Conservation (phyloP, 352 stramenopile genomes). For the Globisporangium spiculum region DNA sequence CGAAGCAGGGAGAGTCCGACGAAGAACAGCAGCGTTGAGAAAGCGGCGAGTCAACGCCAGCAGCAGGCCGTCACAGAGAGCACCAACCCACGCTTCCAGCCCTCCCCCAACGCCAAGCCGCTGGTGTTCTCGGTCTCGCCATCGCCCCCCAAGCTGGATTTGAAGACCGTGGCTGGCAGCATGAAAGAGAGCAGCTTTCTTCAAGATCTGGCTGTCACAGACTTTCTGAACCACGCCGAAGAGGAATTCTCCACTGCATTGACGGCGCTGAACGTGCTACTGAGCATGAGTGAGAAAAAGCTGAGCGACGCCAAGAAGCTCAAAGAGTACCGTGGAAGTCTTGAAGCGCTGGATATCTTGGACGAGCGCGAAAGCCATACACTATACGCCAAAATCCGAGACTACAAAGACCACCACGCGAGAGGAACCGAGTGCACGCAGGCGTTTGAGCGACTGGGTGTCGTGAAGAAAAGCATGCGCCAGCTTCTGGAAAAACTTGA, state of each 20-base stretch:
- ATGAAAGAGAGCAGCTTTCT: slow-evolving; percentile 58
- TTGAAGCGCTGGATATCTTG: slow-evolving; percentile 67
- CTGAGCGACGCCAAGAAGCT: slow-evolving; percentile 55
- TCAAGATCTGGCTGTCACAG: slow-evolving; percentile 51
- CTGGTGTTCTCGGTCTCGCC: neutral
- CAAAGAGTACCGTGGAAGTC: slow-evolving; percentile 53
- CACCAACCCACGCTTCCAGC: neutral
- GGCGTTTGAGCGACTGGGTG: slow-evolving; percentile 47
- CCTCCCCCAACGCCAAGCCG: neutral
- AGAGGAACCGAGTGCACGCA: slow-evolving; percentile 32
- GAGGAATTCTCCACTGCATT: slow-evolving; percentile 75
- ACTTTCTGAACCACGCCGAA: slow-evolving; percentile 71
- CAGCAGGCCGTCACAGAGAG: neutral
- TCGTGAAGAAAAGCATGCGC: slow-evolving; percentile 59
- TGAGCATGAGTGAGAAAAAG: slow-evolving; percentile 68
- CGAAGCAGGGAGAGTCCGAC: slow-evolving; percentile 1
- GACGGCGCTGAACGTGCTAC: slow-evolving; percentile 72
- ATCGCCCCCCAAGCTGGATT: slow-evolving; percentile 1
- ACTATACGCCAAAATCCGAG: slow-evolving; percentile 33
- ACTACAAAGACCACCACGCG: slow-evolving; percentile 26
- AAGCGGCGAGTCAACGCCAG: neutral
- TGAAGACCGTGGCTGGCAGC: neutral
- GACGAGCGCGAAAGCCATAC: slow-evolving; percentile 57
- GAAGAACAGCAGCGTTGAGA: slow-evolving; percentile 8
- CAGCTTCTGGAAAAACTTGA: slow-evolving; percentile 60